Percentiles rank a stretch among this genome's conserved stretches.
These are phyloP conservation scores for Apiotrichum akiyoshidainum DNA, from an alignment of 1,284 basidiomycete species.

Conservation along the genomic window DNA sequence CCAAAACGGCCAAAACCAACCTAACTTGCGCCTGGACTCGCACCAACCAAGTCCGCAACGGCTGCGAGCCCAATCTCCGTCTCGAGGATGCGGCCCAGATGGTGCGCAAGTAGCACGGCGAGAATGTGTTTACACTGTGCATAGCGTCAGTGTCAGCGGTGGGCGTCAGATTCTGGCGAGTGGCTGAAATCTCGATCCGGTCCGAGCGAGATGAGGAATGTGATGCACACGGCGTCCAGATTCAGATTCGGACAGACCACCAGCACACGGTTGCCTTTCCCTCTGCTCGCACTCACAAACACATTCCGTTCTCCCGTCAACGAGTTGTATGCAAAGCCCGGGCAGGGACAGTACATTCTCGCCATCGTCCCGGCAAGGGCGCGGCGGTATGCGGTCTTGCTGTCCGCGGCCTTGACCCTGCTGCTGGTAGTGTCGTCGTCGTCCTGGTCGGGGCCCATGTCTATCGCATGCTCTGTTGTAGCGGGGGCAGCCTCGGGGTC, in stretches of 20 bases:
- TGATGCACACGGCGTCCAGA: neutral
- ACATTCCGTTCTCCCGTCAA: slow-evolving; percentile 31
- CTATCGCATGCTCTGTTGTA: neutral
- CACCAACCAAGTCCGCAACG: slow-evolving; percentile 31
- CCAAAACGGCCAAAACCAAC: neutral
- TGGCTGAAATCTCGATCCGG: neutral
- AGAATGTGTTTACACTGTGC: slow-evolving; percentile 46
- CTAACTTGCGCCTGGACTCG: neutral
- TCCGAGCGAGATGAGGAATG: no score
- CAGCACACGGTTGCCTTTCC: no score
- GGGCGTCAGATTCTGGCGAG: neutral
- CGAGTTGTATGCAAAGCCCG: slow-evolving; percentile 42
- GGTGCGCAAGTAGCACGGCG: slow-evolving; percentile 36
- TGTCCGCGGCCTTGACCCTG: neutral
- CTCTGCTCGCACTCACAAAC: slow-evolving; percentile 27
- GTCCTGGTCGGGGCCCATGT: no score
- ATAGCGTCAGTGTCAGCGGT: neutral
- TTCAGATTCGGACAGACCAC: neutral
- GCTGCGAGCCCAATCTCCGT: slow-evolving; percentile 26
- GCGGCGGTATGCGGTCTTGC: neutral
- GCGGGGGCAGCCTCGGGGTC: no score
- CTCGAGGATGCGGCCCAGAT: slow-evolving; percentile 27
- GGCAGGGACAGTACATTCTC: slow-evolving; percentile 43
- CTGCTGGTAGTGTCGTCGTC: neutral
- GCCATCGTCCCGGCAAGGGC: slow-evolving; percentile 4